Evolutionary conservation across 2,329 filamentous ascomycete species (phyloP).

Genomic region (Endocalyx cinctus): DNA sequence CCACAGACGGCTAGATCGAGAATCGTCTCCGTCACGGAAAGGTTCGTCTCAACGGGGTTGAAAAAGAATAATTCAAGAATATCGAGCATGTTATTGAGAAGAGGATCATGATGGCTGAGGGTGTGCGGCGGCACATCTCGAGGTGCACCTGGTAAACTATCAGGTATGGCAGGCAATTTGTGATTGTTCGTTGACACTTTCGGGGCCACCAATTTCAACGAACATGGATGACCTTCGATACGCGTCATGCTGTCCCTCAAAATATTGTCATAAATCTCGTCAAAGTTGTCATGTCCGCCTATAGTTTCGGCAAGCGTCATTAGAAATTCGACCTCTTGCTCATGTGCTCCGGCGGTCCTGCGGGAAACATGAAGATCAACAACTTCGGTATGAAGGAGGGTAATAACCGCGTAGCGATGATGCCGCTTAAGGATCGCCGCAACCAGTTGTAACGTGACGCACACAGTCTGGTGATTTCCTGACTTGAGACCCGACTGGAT

Average conservation of each 20-base stretch:
- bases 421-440: slow-evolving; percentile 84
- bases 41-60: slow-evolving; percentile 87
- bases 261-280: slow-evolving; percentile 68
- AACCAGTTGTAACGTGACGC: slow-evolving; percentile 81
- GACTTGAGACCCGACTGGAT: slow-evolving; percentile 82
- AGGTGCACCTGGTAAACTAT: slow-evolving; percentile 57
- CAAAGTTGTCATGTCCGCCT: slow-evolving; percentile 64
- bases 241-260: slow-evolving; percentile 66
- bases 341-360: slow-evolving; percentile 69
- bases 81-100: slow-evolving; percentile 62
- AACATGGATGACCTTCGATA: slow-evolving; percentile 71
- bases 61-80: slow-evolving; percentile 77
- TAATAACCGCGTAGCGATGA: slow-evolving; percentile 78
- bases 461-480: slow-evolving; percentile 80
- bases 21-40: slow-evolving; percentile 79
- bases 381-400: slow-evolving; percentile 64
- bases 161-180: slow-evolving; percentile 49
- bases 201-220: slow-evolving; percentile 61
- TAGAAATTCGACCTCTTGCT: slow-evolving; percentile 69
- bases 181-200: slow-evolving; percentile 53
- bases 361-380: slow-evolving; percentile 48
- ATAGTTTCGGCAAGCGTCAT: slow-evolving; percentile 64
- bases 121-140: slow-evolving; percentile 57
- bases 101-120: slow-evolving; percentile 57
- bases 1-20: slow-evolving; percentile 80